These are phyloP conservation scores for Punica granatum DNA, from an alignment of 345 rosid genomes.

Conservation along the genomic window DNA sequence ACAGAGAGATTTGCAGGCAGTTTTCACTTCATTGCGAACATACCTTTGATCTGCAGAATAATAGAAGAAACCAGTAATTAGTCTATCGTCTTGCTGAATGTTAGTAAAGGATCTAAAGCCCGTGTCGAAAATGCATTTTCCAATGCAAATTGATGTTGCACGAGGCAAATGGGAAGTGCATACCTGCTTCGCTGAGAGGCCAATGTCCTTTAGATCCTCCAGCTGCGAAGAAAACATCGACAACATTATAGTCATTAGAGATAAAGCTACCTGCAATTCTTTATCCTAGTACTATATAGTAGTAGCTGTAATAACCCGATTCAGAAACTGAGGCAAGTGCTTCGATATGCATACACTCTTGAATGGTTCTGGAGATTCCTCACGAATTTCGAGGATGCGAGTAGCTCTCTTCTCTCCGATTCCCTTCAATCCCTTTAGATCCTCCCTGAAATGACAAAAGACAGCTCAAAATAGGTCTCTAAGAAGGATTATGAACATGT, in stretches of 20 bases:
- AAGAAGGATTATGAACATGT: neutral
- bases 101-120: neutral
- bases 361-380: constrained; percentile 57
- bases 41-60: neutral
- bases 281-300: neutral
- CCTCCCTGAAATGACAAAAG: constrained; percentile 39
- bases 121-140: neutral
- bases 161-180: neutral
- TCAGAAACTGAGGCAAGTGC: neutral
- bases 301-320: neutral
- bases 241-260: constrained; percentile 1
- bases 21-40: neutral
- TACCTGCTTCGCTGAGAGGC: constrained; percentile 83
- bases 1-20: neutral
- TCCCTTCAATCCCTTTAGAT: constrained; percentile 74
- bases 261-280: constrained; percentile 3
- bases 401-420: constrained; percentile 79
- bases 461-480: neutral
- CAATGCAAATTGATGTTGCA: neutral
- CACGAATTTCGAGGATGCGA: constrained; percentile 53
- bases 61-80: neutral
- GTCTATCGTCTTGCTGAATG: neutral
- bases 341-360: constrained; percentile 36
- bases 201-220: constrained; percentile 53
- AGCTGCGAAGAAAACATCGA: constrained; percentile 30